These are phyloP conservation scores for Lentinula raphanica DNA, from an alignment of 768 basidiomycete genomes.

Conservation along the genomic window DNA sequence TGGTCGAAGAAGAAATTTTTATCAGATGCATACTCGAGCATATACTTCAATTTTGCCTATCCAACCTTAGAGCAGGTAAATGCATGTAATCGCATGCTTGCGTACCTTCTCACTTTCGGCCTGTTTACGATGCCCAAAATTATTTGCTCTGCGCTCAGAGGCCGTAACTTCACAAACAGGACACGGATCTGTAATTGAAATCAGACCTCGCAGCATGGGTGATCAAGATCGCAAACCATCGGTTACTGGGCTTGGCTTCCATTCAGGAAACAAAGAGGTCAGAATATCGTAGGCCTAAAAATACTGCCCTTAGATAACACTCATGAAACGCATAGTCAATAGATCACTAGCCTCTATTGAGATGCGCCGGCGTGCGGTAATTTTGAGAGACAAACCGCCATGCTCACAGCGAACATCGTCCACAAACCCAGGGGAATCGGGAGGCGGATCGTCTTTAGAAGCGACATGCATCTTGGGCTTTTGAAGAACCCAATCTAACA, in stretches of 20 bases:
- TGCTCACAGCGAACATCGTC: conserved; percentile 72
- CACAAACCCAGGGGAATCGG: conserved; percentile 52
- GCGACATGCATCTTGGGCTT: conserved; percentile 75
- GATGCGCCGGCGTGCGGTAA: conserved; percentile 54
- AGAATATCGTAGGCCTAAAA: conserved; percentile 54
- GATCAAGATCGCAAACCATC: neutral
- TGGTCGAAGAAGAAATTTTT: conserved; percentile 39
- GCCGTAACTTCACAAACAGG: conserved; percentile 54
- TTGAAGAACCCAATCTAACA: conserved; percentile 63
- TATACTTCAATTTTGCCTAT: conserved; percentile 59
- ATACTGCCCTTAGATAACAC: neutral
- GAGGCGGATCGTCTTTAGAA: conserved; percentile 57
- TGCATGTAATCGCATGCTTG: conserved; percentile 6
- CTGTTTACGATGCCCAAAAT: conserved; percentile 53
- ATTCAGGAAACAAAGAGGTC: conserved; percentile 54
- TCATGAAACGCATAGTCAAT: neutral
- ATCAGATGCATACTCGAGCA: conserved; percentile 52
- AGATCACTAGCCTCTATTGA: conserved; percentile 44
- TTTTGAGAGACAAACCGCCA: conserved; percentile 50
- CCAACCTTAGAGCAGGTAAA: conserved; percentile 10
- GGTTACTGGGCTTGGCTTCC: conserved; percentile 50
- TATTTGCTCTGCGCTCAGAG: conserved; percentile 55
- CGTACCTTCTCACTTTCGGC: conserved; percentile 78
- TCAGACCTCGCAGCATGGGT: neutral
- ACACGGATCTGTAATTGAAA: conserved; percentile 40